Evolutionary conservation across 768 basidiomycete genomes (phyloP).

Genomic region (Mycena sanguinolenta): DNA sequence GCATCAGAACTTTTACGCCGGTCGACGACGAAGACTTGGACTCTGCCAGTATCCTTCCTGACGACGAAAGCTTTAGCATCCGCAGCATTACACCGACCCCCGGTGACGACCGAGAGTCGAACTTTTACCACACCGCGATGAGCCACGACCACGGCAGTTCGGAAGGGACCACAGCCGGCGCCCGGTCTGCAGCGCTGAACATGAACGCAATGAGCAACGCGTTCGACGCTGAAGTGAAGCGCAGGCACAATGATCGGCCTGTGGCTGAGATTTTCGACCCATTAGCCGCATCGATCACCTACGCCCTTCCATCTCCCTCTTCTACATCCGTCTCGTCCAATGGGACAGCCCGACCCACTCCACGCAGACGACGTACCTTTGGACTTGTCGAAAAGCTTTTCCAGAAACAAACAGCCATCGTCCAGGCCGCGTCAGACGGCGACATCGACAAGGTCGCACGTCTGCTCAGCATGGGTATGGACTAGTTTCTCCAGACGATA

Average conservation of each 20-base stretch:
- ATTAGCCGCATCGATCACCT: conserved; percentile 13
- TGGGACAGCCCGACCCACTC: not conserved
- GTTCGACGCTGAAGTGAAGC: conserved; percentile 29
- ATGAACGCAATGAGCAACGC: conserved; percentile 19
- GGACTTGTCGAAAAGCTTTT: conserved; percentile 35
- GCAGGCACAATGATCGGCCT: conserved; percentile 14
- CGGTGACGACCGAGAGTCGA: conserved; percentile 4
- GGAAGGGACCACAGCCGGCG: conserved; percentile 8
- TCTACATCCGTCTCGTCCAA: conserved; percentile 6
- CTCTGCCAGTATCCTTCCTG: conserved; percentile 2
- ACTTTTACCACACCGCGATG: not conserved
- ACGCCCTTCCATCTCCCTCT: conserved; percentile 19
- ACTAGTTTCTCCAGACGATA: too few relatives aligned
- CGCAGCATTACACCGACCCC: conserved; percentile 18
- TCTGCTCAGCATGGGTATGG: conserved; percentile 34
- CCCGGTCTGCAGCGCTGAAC: conserved; percentile 4
- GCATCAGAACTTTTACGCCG: not conserved
- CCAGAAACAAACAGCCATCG: conserved; percentile 36
- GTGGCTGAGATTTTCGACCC: conserved; percentile 26
- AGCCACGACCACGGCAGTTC: conserved; percentile 2
- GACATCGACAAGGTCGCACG: conserved; percentile 32
- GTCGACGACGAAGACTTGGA: not conserved
- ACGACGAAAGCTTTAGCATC: conserved; percentile 5
- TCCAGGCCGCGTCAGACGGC: conserved; percentile 38
- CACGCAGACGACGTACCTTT: conserved; percentile 22